These are phyloP conservation scores for Zygoascus hellenicus DNA, from an alignment of 1,139 yeast genomes.

Conservation along the genomic window DNA sequence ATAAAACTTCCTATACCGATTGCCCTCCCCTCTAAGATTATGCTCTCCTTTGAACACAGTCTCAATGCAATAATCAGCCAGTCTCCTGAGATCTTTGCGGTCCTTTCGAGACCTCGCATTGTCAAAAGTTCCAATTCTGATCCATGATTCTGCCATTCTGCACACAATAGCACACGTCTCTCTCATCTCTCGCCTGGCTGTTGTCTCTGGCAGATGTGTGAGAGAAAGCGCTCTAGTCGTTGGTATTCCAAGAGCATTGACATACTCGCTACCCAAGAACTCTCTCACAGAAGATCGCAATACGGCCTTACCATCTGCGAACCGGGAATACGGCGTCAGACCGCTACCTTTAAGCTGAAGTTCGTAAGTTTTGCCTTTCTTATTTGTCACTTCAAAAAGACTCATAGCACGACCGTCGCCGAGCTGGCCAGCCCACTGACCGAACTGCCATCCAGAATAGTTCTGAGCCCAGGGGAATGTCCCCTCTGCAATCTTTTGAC, in stretches of 20 bases:
- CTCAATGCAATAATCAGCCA: conserved; percentile 69
- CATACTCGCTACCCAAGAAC: conserved; percentile 75
- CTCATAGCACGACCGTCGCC: conserved; percentile 93
- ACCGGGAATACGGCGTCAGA: conserved; percentile 81
- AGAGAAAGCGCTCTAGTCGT: conserved; percentile 77
- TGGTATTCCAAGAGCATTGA: conserved; percentile 79
- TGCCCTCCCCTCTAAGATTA: conserved; percentile 12
- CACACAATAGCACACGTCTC: conserved; percentile 85
- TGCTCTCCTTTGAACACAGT: conserved; percentile 49
- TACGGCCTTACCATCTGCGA: conserved; percentile 96
- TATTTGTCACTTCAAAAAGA: conserved; percentile 59
- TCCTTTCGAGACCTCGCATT: conserved; percentile 71
- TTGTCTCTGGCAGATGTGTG: conserved; percentile 64
- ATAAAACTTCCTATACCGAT: conserved; percentile 61
- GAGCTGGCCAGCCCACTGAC: conserved; percentile 92
- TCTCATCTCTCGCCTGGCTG: conserved; percentile 60
- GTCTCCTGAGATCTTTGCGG: conserved; percentile 50
- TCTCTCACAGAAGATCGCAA: conserved; percentile 83
- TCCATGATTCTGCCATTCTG: conserved; percentile 81
- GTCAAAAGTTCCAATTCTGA: conserved; percentile 88
- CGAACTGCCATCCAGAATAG: conserved; percentile 96
- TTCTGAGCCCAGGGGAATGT: conserved; percentile 83
- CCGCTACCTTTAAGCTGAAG: conserved; percentile 91
- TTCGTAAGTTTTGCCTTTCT: conserved; percentile 44
- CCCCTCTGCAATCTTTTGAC: conserved; percentile 43